Evolutionary conservation across 371 early-diverging fungal species (phyloP), one percentile per base, ranked within the genome.

Genomic region (Mortierella sp.): DNA sequence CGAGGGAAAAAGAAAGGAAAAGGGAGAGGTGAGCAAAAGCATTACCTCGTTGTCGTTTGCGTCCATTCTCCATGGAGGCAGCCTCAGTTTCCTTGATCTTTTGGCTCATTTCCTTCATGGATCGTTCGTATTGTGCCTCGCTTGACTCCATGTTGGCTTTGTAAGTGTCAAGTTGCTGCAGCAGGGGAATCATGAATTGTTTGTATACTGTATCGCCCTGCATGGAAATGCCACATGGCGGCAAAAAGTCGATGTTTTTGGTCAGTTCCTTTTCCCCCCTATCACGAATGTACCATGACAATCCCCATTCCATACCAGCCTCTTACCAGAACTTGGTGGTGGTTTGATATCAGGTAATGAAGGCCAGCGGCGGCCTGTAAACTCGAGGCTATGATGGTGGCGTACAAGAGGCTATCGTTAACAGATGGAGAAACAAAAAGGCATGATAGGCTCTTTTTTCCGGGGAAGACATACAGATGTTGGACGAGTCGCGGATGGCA

Each of bases 341-440:
- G 86, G 68, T 85, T 85, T 48, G 86, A 85, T 63, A 82, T 81
- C 41, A 85, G 56, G 29, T 81, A 80, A 47, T 85, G 86, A 34
- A 85, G 71, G 28, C 86, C 86, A n/a, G 86, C 81, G 14, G 83
- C 83, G 2, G 86, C 83, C 51, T 85, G 86, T 9, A 85, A 61
- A 27, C 82, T 80, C 45, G 81, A 79, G 21, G 82, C 83, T 85
- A 44, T 60, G n/a, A 47, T 24, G 19, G 34, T 34, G 34, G 34
- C 34, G 34, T 10, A 10, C 7, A 34, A 34, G 34, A 34, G 34
- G 34, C 34, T 34, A 10, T 10, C 10, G 34, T 34, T 34, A 34
- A 10, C 34, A 7, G 34, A 34, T 4, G 10, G 34, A 34, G 34
- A 34, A 34, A 34, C 34, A 34, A 34, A 45, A 51, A 43, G 40